A percentile compares a stretch with the other conserved stretches of the same genome.
These are phyloP conservation scores for Sporobolus alterniflorus DNA, from an alignment of 202 grass and related monocot species.

Conservation along the genomic window DNA sequence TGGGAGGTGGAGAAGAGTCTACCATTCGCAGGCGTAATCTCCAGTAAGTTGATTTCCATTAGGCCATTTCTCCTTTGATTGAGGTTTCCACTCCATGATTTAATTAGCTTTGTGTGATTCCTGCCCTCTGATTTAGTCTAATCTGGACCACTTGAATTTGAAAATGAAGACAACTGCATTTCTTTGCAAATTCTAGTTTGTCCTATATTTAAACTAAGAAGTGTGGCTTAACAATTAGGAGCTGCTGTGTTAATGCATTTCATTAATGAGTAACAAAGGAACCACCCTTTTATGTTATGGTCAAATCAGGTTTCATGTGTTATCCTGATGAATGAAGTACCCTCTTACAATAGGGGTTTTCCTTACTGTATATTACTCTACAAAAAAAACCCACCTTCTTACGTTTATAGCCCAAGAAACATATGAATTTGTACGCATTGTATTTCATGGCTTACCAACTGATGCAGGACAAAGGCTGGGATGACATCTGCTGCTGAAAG, in stretches of 20 bases:
- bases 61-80: conserved; percentile 14
- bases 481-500: conserved; percentile 92
- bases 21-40: conserved; percentile 71
- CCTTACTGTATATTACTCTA: no score
- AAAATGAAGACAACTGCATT: neutral
- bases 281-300: neutral
- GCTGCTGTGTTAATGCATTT: neutral
- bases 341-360: no score
- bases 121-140: neutral
- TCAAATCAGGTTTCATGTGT: neutral
- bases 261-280: neutral
- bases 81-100: neutral
- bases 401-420: neutral
- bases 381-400: neutral
- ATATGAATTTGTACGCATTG: conserved; percentile 1
- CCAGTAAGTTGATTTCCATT: conserved; percentile 63
- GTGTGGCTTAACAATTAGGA: neutral
- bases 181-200: neutral
- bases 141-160: neutral
- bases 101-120: conserved; percentile 5
- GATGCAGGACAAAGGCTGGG: conserved; percentile 77
- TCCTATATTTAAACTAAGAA: conserved; percentile 15
- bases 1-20: conserved; percentile 87
- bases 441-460: neutral
- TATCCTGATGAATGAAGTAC: neutral